phyloP scores from a whole-genome alignment of 352 stramenopile genomes.

The Globisporangium iwayamae region DNA sequence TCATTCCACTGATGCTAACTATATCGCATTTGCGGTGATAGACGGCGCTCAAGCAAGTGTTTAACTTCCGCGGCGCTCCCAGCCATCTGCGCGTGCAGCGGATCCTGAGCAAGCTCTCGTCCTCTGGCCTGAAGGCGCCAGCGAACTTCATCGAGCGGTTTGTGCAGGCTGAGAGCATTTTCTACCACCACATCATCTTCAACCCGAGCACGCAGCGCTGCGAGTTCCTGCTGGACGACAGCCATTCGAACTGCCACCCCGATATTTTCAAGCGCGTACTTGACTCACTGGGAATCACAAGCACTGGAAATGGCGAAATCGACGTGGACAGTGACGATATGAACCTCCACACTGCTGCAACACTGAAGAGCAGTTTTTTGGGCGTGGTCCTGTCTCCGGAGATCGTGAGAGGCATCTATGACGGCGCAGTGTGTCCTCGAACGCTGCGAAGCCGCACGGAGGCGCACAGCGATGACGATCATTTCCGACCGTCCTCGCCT shows the following conservation, averaged over 20 bases:
- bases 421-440: slow-evolving; percentile 37
- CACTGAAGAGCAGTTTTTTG: slow-evolving; percentile 38
- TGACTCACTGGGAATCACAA: slow-evolving; percentile 31
- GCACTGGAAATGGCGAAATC: slow-evolving; percentile 9
- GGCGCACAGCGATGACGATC: slow-evolving; percentile 5
- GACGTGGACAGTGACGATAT: neutral
- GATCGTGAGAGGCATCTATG: slow-evolving; percentile 45
- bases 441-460: slow-evolving; percentile 18
- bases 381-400: slow-evolving; percentile 32
- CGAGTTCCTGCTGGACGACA: slow-evolving; percentile 50
- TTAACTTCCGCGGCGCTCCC: slow-evolving; percentile 63
- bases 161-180: slow-evolving; percentile 62
- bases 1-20: neutral
- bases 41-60: slow-evolving; percentile 74
- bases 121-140: slow-evolving; percentile 41
- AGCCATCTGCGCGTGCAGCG: slow-evolving; percentile 52
- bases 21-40: slow-evolving; percentile 18
- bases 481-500: slow-evolving; percentile 6
- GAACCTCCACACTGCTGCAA: slow-evolving; percentile 29
- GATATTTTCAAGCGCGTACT: slow-evolving; percentile 45
- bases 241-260: slow-evolving; percentile 41
- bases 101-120: slow-evolving; percentile 57
- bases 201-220: slow-evolving; percentile 39
- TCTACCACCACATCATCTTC: slow-evolving; percentile 79
- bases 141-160: slow-evolving; percentile 52